Base-by-base conservation (phyloP, 208 protist species). In the Kentomonas sorsogonicus region DNA sequence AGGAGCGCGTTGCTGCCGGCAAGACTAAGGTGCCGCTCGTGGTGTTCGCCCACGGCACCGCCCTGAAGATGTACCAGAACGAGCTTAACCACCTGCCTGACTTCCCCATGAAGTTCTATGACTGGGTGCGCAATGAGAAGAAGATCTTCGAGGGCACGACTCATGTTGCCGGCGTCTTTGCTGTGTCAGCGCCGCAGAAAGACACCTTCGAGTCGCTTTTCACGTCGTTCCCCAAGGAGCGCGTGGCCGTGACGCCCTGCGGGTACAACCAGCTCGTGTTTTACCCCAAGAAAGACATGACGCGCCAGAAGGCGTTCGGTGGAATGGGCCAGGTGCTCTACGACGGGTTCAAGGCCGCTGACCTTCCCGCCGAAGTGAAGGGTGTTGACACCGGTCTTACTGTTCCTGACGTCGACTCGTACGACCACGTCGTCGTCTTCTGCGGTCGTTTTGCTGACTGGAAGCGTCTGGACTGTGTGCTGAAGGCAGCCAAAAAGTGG, bases 1-100 rank as follows among this genome's bases (percentile, higher is more conserved):
- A 66, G 15, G 53, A 53, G n/a, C 72, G 82, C 31, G 55, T 39
- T 6, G 66, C 61, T 1, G 55, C 60, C 18, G 82, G 82, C 2
- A 71, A 73, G 52, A 30, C 63, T 7, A 30, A 57, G 22, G 82
- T 80, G 15, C 82, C 82, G 9, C 58, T 89, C 16, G 72, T 82
- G 6, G 75, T 84, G 0, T 89, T 89, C 66, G 82, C 79, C 7
- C 82, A 89, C 54, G 82, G 82, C 0, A 89, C 82, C 10, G 82
- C 82, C 2, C 68, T 89, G 20, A 89, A 84, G 57, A 89, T 89
- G 82, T 89, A 89, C 56, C 64, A 89, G 56, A 86, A 89, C 33
- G 82, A 89, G 56, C 62, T 89, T 27, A 73, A 73, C 41, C 65
- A 69, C 38, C 69, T 83, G 0, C 66, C 65, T 23, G 82, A 89